Evolutionary conservation across 2,329 filamentous ascomycete genomes (phyloP).

Genomic region (Trichoderma cornu-damae): DNA sequence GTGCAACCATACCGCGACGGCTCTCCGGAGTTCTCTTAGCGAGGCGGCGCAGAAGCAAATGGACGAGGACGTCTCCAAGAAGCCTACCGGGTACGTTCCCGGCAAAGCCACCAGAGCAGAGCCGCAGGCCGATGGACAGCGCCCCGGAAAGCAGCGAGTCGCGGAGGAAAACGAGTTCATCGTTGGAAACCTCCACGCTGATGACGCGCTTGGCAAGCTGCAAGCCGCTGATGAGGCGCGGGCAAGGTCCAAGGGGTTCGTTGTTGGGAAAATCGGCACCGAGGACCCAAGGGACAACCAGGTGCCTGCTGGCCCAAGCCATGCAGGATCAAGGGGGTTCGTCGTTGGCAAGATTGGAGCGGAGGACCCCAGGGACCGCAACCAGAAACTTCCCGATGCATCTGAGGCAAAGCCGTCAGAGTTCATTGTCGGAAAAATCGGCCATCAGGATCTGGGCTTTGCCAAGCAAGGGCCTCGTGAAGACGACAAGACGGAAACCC

Average conservation of each 20-base stretch:
- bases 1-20: conserved; percentile 56
- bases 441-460: neutral
- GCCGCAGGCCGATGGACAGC: neutral
- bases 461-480: conserved; percentile 6
- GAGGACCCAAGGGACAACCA: neutral
- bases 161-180: conserved; percentile 12
- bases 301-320: neutral
- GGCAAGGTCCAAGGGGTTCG: neutral
- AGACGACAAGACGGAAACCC: conserved; percentile 7
- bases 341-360: conserved; percentile 7
- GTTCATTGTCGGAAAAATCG: conserved; percentile 1
- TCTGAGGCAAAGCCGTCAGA: neutral
- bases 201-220: neutral
- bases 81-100: conserved; percentile 28
- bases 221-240: conserved; percentile 1
- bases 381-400: neutral
- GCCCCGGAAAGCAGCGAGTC: neutral
- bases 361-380: neutral
- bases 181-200: conserved; percentile 1
- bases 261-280: conserved; percentile 4
- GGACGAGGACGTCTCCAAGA: conserved; percentile 28
- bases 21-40: conserved; percentile 29
- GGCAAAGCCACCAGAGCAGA: neutral
- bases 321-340: neutral
- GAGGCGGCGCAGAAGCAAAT: conserved; percentile 34